phyloP scores from a whole-genome alignment of 805 yeast genomes.

The Kurtzmaniella cleridarum region DNA sequence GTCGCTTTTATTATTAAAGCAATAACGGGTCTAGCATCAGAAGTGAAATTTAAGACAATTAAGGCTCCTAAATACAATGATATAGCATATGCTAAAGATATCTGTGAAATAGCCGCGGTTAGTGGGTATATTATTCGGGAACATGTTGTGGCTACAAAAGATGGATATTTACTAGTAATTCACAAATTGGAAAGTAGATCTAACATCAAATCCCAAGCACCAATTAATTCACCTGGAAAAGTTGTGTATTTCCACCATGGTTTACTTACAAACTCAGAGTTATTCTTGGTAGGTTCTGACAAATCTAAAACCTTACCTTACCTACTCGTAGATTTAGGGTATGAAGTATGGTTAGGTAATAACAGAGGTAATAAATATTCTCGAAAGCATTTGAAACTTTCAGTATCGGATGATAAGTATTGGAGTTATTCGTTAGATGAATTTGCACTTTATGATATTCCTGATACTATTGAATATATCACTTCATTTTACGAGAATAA shows the following conservation, averaged over 20 bases:
- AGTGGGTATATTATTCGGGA: slow-evolving; percentile 22
- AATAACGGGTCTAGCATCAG: neutral
- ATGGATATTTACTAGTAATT: slow-evolving; percentile 22
- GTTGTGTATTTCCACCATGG: slow-evolving; percentile 31
- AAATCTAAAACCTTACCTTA: slow-evolving; percentile 19
- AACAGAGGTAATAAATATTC: slow-evolving; percentile 26
- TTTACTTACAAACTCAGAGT: slow-evolving; percentile 26
- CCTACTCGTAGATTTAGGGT: slow-evolving; percentile 16
- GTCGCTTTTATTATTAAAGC: slow-evolving; percentile 1
- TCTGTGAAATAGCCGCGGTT: slow-evolving; percentile 17
- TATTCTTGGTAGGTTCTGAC: slow-evolving; percentile 26
- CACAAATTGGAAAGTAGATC: slow-evolving; percentile 19
- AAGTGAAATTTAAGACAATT: neutral
- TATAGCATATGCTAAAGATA: slow-evolving; percentile 13
- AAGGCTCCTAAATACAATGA: too few relatives aligned
- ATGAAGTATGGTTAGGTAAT: slow-evolving; percentile 22
- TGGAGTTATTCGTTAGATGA: slow-evolving; percentile 31
- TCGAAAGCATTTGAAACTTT: slow-evolving; percentile 21
- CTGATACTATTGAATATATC: slow-evolving; percentile 20
- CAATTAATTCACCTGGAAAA: slow-evolving; percentile 15
- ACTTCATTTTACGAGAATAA: slow-evolving; percentile 10
- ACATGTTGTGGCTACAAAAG: slow-evolving; percentile 25
- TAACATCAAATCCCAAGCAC: neutral
- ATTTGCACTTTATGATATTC: slow-evolving; percentile 26
- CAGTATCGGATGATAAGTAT: slow-evolving; percentile 18